Evolutionary conservation across 2,329 filamentous ascomycete species (phyloP), one percentile per base, ranked within the genome.

Genomic region (Neophaeococcomyces mojaviensis): DNA sequence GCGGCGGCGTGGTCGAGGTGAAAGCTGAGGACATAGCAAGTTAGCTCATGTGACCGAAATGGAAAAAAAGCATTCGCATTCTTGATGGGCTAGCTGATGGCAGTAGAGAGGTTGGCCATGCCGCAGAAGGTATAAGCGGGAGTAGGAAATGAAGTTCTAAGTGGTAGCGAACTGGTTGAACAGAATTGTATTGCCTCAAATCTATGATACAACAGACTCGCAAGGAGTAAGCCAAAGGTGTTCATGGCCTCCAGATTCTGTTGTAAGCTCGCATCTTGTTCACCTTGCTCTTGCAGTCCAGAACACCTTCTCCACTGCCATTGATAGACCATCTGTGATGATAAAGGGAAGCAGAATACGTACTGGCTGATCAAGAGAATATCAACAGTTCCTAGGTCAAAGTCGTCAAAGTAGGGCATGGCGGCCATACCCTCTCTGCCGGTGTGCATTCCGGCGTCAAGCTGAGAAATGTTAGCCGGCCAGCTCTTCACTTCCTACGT

Each of bases 301-400:
- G 4, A 22, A 16, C 10, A 28, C 22, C 36, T 20, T 36, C 19
- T n/a, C 26, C 18, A 12, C 16, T 33, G 30, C 22, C 42, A 28
- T 24, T 18, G 39, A 39, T 22, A 37, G 22, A 30, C 31, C 43
- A 20, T 41, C 26, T 30, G 40, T 39, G 38, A 33, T 19, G 48
- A 46, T 22, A 39, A 45, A 34, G 44, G 40, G 48, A 46, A 51
- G 51, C 50, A 45, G 45, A 52, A 45, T 60, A 82, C 89, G 86
- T 94, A 97, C 92, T 98, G 92, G 81, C 88, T 97, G 61, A 98
- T 95, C 55, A 98, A 76, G 45, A 98, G 84, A 59, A 98, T 85
- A 65, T 98, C 92, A 56, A 98, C 89, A 1, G 88, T 95, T 68
- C 90, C 96, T 16, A 98, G 76, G 63, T 98, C 92, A 67, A 97